Evolutionary conservation across 352 stramenopile species (phyloP).

Genomic region (Globisporangium orthogonon): DNA sequence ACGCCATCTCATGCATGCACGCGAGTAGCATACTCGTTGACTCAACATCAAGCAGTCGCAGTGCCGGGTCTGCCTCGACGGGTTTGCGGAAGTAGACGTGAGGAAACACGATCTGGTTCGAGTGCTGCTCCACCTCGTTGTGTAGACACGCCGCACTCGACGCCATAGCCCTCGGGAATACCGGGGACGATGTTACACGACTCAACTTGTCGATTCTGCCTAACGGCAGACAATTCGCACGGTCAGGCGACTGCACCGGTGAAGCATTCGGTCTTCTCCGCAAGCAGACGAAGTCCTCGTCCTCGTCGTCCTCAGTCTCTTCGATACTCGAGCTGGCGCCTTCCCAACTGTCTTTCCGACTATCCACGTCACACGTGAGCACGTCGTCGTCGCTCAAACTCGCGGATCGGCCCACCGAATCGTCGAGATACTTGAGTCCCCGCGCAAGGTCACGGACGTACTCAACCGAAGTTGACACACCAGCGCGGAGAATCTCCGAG

Average conservation of each 20-base stretch:
- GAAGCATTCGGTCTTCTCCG: conserved; percentile 23
- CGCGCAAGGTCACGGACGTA: conserved; percentile 67
- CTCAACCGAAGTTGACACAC: conserved; percentile 43
- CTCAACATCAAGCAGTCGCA: conserved; percentile 78
- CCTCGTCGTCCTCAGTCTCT: conserved; percentile 32
- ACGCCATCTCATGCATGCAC: conserved; percentile 84
- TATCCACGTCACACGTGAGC: background rate
- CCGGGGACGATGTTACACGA: background rate
- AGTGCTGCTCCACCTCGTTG: conserved; percentile 47
- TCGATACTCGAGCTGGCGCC: conserved; percentile 8
- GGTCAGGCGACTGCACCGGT: conserved; percentile 4
- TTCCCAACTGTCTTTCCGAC: background rate
- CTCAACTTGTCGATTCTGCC: too few species aligned
- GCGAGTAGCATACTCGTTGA: conserved; percentile 70
- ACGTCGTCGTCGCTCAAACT: background rate
- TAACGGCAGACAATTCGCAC: too few species aligned
- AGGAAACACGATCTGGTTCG: conserved; percentile 62
- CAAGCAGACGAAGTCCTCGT: conserved; percentile 21
- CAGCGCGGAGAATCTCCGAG: conserved; percentile 40
- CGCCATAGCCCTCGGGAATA: background rate
- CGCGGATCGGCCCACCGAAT: background rate
- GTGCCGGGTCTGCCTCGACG: conserved; percentile 68
- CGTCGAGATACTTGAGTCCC: conserved; percentile 44
- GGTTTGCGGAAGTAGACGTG: conserved; percentile 75
- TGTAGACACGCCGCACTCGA: conserved; percentile 26